Evolutionary conservation across 768 basidiomycete genomes (phyloP).

Genomic region (Brasilioporus rufonigricans): DNA sequence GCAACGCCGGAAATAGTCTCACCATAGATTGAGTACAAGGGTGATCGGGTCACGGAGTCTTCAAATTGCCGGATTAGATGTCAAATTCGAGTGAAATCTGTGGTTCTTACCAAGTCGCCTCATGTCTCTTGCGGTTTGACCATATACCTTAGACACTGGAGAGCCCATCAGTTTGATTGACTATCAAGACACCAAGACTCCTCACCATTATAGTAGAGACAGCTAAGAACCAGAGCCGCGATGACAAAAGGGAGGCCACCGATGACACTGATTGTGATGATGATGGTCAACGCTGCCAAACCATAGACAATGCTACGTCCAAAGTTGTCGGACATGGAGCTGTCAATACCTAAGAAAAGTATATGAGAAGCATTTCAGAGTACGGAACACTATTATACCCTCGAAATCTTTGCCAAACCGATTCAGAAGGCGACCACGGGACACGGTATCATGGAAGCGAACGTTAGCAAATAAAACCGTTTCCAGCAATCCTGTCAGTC

Average conservation of each 20-base stretch:
- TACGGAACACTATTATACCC: slow-evolving; percentile 31
- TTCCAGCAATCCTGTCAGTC: slow-evolving; percentile 55
- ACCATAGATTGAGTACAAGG: slow-evolving; percentile 45
- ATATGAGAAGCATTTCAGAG: slow-evolving; percentile 7
- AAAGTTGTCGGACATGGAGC: slow-evolving; percentile 80
- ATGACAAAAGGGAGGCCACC: slow-evolving; percentile 77
- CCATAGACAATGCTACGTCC: slow-evolving; percentile 72
- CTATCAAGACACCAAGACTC: not conserved
- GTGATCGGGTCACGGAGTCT: slow-evolving; percentile 51
- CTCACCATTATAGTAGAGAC: slow-evolving; percentile 72
- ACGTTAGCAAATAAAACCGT: slow-evolving; percentile 83
- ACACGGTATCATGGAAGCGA: slow-evolving; percentile 91
- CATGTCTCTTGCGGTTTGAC: slow-evolving; percentile 87
- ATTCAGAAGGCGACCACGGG: slow-evolving; percentile 79
- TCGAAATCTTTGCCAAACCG: slow-evolving; percentile 91
- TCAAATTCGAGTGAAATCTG: not conserved
- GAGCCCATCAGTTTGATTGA: slow-evolving; percentile 5
- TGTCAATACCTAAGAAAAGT: slow-evolving; percentile 64
- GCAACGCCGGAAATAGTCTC: slow-evolving; percentile 51
- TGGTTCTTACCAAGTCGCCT: slow-evolving; percentile 59
- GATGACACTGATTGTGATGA: slow-evolving; percentile 71
- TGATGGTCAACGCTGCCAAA: slow-evolving; percentile 67
- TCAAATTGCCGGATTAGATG: not conserved
- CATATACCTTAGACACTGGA: slow-evolving; percentile 53
- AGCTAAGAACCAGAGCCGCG: slow-evolving; percentile 52